These are phyloP conservation scores for Epichloe gansuensis DNA, from an alignment of 2,329 filamentous ascomycete genomes.

Conservation along the genomic window DNA sequence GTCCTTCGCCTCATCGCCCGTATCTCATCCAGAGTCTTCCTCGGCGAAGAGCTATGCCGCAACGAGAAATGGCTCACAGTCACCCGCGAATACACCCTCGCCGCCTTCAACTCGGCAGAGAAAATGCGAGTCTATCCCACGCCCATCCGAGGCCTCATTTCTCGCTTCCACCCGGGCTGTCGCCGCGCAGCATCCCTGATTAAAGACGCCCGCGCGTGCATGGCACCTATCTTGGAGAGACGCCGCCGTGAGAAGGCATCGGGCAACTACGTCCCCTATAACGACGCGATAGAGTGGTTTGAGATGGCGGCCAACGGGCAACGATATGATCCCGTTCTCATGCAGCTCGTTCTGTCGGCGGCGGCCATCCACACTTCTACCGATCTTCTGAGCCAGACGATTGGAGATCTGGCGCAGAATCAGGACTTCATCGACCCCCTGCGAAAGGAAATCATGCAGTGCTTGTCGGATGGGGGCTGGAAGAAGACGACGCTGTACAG, in stretches of 20 bases:
- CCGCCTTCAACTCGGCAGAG: conserved; percentile 15
- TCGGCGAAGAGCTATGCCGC: conserved; percentile 26
- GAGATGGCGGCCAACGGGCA: conserved; percentile 28
- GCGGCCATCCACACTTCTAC: conserved; percentile 43
- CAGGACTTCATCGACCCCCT: conserved; percentile 24
- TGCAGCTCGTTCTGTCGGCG: conserved; percentile 21
- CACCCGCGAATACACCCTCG: conserved; percentile 29
- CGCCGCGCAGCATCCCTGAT: conserved; percentile 1
- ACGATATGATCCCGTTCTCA: conserved; percentile 6
- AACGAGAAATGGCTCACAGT: conserved; percentile 33
- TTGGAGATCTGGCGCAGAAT: conserved; percentile 26
- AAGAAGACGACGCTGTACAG: conserved; percentile 11
- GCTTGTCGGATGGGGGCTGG: conserved; percentile 1
- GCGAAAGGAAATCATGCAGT: conserved; percentile 26
- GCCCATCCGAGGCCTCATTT: conserved; percentile 31
- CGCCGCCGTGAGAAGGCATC: background rate
- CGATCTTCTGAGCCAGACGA: conserved; percentile 9
- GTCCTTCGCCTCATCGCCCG: background rate
- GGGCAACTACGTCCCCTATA: conserved; percentile 17
- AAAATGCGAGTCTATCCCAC: conserved; percentile 29
- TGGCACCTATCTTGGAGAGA: background rate
- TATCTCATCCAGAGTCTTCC: conserved; percentile 23
- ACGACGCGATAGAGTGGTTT: conserved; percentile 43
- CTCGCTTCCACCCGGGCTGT: background rate
- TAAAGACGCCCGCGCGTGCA: background rate